Base-by-base conservation (phyloP, 768 basidiomycete species). In the Pulveroboletus sp. region DNA sequence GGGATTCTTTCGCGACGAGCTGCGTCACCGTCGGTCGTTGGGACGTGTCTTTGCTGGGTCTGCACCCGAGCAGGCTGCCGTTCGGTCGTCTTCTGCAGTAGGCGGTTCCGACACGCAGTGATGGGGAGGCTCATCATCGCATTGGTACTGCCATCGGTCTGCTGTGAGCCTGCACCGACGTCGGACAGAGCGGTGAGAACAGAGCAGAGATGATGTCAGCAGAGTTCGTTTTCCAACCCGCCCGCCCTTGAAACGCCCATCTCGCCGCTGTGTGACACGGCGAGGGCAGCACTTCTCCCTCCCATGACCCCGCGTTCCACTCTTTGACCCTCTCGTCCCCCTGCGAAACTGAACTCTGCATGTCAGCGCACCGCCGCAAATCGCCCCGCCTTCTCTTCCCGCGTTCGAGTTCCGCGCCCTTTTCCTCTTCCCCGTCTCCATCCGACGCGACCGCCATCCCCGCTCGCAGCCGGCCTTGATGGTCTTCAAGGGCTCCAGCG, bases 401-500 rank as follows among this genome's bases (percentile, higher is more conserved):
- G 39, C 32, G 27, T 27, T 52, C 37, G 47, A 18, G 11, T 10
- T 4, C 3, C n/a, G 1, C 11, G 11, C 17, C 11, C 12, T 18
- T 7, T 30, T 43, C 14, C 12, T 31, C 10, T 41, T 18, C 11
- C 28, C 28, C 28, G n/a, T 36, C 41, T 39, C 14, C 27, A 35
- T 28, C 28, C 28, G 28, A 17, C 39, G 35, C 48, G 48, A 43
- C 43, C 21, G 24, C 44, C 50, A 30, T 31, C 6, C 31, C 31
- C 10, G 11, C 33, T 17, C 33, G 14, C 32, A 26, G 24, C 35
- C 21, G 37, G 21, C 44, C 26, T 54, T 53, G 58, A 73, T 74
- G 73, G 67, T 72, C 43, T 55, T 65, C 57, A 71, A 67, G 56
- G 57, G 54, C 28, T 50, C 68, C 27, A 55, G 57, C 24, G 65